Conservation (phyloP, 1,139 yeast genomes). For the Sugiyamaella novakii region DNA sequence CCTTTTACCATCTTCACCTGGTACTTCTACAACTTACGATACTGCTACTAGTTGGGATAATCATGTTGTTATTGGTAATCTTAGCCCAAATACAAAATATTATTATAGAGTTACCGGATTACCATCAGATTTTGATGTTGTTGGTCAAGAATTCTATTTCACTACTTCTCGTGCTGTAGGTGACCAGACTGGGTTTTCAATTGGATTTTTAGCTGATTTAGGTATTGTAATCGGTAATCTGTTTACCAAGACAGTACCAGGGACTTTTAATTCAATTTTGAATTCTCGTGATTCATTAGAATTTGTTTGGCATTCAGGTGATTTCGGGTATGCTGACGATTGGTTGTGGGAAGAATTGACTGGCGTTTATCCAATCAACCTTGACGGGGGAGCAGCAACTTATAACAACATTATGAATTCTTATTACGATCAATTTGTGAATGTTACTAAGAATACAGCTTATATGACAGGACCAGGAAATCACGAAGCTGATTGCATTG, state of each 20-base stretch:
- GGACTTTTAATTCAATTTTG: conserved; percentile 21
- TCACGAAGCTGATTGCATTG: conserved; percentile 37
- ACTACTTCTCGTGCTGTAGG: conserved; percentile 26
- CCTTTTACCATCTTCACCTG: conserved; percentile 28
- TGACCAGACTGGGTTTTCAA: conserved; percentile 21
- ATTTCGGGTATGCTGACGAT: conserved; percentile 37
- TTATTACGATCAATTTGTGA: conserved; percentile 35
- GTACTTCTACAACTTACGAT: conserved; percentile 33
- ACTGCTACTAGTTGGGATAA: conserved; percentile 37
- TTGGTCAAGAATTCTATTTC: conserved; percentile 20
- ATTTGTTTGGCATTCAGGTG: conserved; percentile 36
- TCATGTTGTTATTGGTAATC: conserved; percentile 36
- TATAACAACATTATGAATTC: conserved; percentile 25
- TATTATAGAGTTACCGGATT: conserved; percentile 34
- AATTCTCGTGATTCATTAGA: conserved; percentile 25
- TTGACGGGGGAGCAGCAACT: conserved; percentile 14
- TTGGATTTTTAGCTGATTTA: conserved; percentile 29
- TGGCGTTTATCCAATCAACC: conserved; percentile 24
- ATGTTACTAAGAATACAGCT: conserved; percentile 31
- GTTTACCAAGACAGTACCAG: conserved; percentile 25
- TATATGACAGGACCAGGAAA: conserved; percentile 40
- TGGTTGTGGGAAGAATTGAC: conserved; percentile 34
- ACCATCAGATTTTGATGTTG: conserved; percentile 13
- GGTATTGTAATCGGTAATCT: conserved; percentile 32
- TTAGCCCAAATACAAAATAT: conserved; percentile 37